These are phyloP conservation scores for Thalassiosira mediterranea DNA, from an alignment of 352 stramenopile genomes.

Conservation along the genomic window DNA sequence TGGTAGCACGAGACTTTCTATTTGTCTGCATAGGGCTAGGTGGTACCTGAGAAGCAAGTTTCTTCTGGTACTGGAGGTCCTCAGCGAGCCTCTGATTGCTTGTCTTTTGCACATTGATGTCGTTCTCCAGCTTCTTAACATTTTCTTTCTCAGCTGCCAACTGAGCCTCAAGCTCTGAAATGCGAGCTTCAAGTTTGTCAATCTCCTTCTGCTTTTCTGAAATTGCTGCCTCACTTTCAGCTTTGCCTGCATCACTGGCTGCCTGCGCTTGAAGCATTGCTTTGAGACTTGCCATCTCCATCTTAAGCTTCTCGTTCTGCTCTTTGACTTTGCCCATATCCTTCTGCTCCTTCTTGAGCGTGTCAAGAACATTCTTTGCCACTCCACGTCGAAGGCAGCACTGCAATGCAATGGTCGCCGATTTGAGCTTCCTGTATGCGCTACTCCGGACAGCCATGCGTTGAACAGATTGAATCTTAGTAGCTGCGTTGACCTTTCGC, in stretches of 20 bases:
- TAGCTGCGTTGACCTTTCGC: conserved; percentile 60
- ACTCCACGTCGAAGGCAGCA: conserved; percentile 60
- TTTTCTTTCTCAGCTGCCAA: conserved; percentile 73
- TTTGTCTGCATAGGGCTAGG: conserved; percentile 6
- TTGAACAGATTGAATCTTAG: conserved; percentile 67
- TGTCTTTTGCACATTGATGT: conserved; percentile 61
- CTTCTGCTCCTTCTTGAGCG: conserved; percentile 81
- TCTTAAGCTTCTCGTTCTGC: conserved; percentile 84
- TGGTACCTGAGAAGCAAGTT: conserved; percentile 32
- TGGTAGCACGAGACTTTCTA: conserved; percentile 24
- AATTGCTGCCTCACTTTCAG: conserved; percentile 63
- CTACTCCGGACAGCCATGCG: conserved; percentile 54
- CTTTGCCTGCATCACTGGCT: conserved; percentile 65
- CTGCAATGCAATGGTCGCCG: conserved; percentile 79
- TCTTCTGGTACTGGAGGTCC: conserved; percentile 51
- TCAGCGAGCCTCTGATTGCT: conserved; percentile 41
- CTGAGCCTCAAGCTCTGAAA: conserved; percentile 71
- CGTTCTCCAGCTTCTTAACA: conserved; percentile 73
- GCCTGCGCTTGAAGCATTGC: conserved; percentile 83
- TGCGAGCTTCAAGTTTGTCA: conserved; percentile 70
- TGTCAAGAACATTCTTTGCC: conserved; percentile 64
- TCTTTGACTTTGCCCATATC: conserved; percentile 83
- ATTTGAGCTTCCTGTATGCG: conserved; percentile 72
- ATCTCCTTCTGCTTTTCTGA: conserved; percentile 79
- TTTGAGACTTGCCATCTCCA: conserved; percentile 84